A percentile compares a stretch with the other conserved stretches of the same genome.
Evolutionary conservation across 2,329 filamentous ascomycete species (phyloP).

Genomic region (Chaetomium sp.): DNA sequence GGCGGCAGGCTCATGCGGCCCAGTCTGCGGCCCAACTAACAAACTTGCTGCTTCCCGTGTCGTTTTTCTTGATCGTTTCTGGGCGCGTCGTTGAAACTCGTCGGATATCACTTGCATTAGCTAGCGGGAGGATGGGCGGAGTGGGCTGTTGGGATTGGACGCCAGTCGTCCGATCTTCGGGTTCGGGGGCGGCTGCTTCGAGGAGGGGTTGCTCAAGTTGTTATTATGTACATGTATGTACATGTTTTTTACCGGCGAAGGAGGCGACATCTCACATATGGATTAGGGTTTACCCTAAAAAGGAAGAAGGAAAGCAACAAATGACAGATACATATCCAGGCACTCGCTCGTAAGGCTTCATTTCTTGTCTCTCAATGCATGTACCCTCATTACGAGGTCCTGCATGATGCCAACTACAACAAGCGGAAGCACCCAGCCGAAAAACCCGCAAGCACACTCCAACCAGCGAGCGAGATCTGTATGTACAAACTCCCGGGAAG

Average conservation of each 20-base stretch:
- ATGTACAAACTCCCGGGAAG: neutral
- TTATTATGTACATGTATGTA: neutral
- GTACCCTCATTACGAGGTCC: neutral
- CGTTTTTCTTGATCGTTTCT: constrained; percentile 1
- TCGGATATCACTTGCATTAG: constrained; percentile 25
- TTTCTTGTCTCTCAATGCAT: neutral
- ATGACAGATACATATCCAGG: neutral
- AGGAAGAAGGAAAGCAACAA: neutral
- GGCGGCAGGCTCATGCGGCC: constrained; percentile 32
- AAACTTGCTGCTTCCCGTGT: constrained; percentile 3
- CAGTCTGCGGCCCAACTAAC: constrained; percentile 28
- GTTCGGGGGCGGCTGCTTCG: constrained; percentile 2
- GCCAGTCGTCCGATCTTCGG: neutral
- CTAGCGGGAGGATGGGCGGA: constrained; percentile 11
- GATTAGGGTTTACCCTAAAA: neutral
- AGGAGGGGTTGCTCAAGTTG: neutral
- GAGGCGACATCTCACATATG: neutral
- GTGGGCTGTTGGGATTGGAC: constrained; percentile 12
- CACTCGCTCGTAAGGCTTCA: neutral
- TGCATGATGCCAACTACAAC: constrained; percentile 1
- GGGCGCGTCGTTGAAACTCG: neutral
- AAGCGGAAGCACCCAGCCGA: neutral
- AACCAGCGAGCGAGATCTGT: neutral
- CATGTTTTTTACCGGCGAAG: neutral
- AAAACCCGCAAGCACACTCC: neutral